Conservation (phyloP, 345 rosid species). For the Populus ilicifolia region DNA sequence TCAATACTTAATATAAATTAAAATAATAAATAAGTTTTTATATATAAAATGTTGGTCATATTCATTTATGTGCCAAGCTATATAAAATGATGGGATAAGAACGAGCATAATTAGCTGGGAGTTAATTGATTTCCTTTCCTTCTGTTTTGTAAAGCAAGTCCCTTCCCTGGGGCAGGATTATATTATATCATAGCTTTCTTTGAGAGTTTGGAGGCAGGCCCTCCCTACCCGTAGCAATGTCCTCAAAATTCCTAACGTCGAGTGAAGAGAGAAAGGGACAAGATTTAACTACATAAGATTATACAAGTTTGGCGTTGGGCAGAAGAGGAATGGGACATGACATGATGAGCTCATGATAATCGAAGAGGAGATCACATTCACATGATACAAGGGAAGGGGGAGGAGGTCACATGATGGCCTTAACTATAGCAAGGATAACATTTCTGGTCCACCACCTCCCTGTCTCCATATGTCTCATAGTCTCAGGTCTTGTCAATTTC, state of each 20-base stretch:
- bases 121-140: too few relatives aligned
- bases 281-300: background rate
- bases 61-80: too few relatives aligned
- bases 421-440: background rate
- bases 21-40: too few relatives aligned
- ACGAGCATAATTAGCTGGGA: too few relatives aligned
- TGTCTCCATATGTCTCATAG: conserved; percentile 17
- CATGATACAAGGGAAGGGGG: background rate
- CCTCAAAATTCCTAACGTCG: background rate
- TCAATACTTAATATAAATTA: too few relatives aligned
- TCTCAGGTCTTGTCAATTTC: conserved; percentile 22
- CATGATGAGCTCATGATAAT: conserved; percentile 20
- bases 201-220: too few relatives aligned
- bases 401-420: conserved; percentile 20
- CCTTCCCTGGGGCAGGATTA: background rate
- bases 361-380: background rate
- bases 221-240: too few relatives aligned
- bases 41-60: too few relatives aligned
- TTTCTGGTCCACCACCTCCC: conserved; percentile 22
- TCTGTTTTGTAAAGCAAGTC: background rate
- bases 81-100: too few relatives aligned
- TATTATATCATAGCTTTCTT: too few relatives aligned
- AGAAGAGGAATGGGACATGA: conserved; percentile 7
- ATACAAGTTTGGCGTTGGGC: background rate
- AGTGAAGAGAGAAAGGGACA: background rate